phyloP scores from a whole-genome alignment of 2,329 filamentous ascomycete genomes.

The Colletotrichum noveboracense region DNA sequence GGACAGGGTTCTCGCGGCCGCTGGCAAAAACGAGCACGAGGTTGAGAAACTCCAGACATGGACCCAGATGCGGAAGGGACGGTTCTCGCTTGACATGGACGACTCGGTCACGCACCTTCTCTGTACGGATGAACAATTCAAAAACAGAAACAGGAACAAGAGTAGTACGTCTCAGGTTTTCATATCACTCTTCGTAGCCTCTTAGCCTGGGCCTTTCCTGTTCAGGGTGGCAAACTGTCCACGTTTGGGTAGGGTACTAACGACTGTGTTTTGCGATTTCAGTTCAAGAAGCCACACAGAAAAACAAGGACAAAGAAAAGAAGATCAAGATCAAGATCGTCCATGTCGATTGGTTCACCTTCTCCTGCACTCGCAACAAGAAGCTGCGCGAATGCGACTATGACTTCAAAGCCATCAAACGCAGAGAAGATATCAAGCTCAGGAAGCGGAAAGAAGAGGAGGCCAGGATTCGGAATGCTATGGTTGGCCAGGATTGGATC shows the following conservation, averaged over 20 bases:
- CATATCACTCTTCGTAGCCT: background rate
- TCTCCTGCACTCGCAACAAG: conserved; percentile 38
- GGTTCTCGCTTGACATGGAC: conserved; percentile 55
- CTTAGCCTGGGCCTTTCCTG: background rate
- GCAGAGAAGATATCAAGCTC: conserved; percentile 31
- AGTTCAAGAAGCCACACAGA: conserved; percentile 43
- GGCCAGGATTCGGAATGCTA: conserved; percentile 38
- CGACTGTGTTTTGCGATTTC: background rate
- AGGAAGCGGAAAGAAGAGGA: conserved; percentile 35
- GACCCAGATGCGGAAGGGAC: conserved; percentile 68
- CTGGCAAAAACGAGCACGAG: conserved; percentile 56
- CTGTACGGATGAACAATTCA: conserved; percentile 66
- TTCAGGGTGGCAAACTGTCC: background rate
- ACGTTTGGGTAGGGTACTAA: background rate
- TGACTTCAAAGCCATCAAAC: conserved; percentile 36
- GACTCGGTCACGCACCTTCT: conserved; percentile 75
- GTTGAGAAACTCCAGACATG: conserved; percentile 67
- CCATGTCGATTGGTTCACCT: conserved; percentile 58
- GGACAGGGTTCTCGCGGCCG: conserved; percentile 58
- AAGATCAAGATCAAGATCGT: conserved; percentile 45
- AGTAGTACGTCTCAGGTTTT: background rate
- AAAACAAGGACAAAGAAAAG: conserved; percentile 26
- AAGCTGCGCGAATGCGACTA: conserved; percentile 41
- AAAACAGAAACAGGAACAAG: conserved; percentile 27
- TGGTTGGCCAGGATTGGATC: conserved; percentile 45